phyloP scores from a whole-genome alignment of 495 filamentous ascomycete genomes.

The Penicillium cosmopolitanum region DNA sequence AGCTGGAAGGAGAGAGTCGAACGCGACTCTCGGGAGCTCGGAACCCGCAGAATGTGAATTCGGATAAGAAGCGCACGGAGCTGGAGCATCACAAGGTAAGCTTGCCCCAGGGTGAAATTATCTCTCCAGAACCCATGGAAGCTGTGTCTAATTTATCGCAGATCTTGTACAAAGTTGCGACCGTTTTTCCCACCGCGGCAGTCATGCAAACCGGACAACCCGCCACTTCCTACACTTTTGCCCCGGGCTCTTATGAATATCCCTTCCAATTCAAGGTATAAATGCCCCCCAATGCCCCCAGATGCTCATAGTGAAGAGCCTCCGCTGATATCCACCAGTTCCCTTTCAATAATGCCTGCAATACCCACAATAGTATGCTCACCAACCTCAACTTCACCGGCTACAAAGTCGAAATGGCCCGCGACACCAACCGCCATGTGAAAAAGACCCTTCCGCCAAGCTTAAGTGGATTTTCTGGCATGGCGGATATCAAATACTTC shows the following conservation, averaged over 20 bases:
- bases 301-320: not conserved
- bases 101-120: not conserved
- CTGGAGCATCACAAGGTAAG: constrained; percentile 79
- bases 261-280: constrained; percentile 84
- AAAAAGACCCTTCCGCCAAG: constrained; percentile 88
- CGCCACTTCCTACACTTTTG: constrained; percentile 62
- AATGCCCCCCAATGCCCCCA: not conserved
- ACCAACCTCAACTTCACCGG: constrained; percentile 60
- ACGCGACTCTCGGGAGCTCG: constrained; percentile 61
- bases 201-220: constrained; percentile 49
- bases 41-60: constrained; percentile 62
- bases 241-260: constrained; percentile 81
- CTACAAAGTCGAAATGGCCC: constrained; percentile 60
- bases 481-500: constrained; percentile 91
- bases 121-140: not conserved
- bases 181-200: constrained; percentile 64
- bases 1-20: constrained; percentile 87
- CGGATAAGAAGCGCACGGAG: constrained; percentile 61
- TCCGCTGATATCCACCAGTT: constrained; percentile 46
- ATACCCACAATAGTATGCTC: constrained; percentile 59
- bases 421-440: constrained; percentile 65
- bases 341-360: constrained; percentile 90
- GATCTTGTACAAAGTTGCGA: constrained; percentile 68
- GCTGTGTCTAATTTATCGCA: constrained; percentile 26
- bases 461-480: constrained; percentile 75